Evolutionary conservation across 306 rosid genomes (phyloP), one percentile per base, ranked within the genome.

Genomic region (Amphicarpaea edgeworthii): DNA sequence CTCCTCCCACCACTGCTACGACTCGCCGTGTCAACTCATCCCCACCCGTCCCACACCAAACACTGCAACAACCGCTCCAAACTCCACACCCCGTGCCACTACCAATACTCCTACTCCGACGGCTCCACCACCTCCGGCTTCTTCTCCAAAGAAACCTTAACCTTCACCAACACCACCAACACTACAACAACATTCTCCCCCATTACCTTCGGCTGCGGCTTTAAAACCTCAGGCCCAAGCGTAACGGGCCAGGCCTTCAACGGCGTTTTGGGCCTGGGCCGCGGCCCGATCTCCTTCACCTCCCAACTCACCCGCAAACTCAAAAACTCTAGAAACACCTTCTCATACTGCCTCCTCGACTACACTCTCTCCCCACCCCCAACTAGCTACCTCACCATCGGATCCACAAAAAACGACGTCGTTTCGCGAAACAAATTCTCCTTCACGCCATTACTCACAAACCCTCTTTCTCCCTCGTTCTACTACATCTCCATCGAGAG

Each of bases 191-290:
- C n/a, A n/a, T n/a, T n/a, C n/a, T n/a, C n/a, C n/a, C n/a, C n/a
- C n/a, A n/a, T n/a, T n/a, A n/a, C n/a, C 0, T 91, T 91, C 82
- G 97, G 97, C 2, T 92, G 97, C 70, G 90, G 81, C 3, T 90
- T 92, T 70, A 81, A 82, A 60, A 62, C 76, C 30, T 82, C 89
- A 0, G 96, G 96, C 28, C 91, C 95, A 24, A 86, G 94, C 46
- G 74, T 89, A 1, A 80, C 90, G 3, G 97, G 94, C 1, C 12
- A 80, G 10, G 83, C 83, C 68, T 86, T 89, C 69, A 82, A 80
- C 58, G 94, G 94, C 0, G 96, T 92, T 4, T 77, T 92, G 91
- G 97, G 97, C 59, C 81, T 92, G 66, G 97, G 96, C 6, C 65
- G 88, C 37, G 96, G 96, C 14, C 79, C 96, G 30, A 92, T 88